Evolutionary conservation across 345 rosid species (phyloP).

Genomic region (Melastoma malabathricum): DNA sequence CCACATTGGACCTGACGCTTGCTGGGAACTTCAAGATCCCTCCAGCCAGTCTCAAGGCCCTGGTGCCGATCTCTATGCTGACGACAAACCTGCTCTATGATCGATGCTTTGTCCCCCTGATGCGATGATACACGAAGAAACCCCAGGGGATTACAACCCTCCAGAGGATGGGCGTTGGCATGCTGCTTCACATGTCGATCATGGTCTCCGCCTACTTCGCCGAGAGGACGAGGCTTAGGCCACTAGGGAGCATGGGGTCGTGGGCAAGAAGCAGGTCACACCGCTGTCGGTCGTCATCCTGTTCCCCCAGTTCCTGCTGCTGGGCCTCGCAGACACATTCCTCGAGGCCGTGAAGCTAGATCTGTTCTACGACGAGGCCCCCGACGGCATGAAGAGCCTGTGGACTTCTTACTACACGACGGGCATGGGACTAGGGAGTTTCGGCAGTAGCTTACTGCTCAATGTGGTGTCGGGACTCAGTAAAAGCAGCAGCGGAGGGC

Average conservation of each 20-base stretch:
- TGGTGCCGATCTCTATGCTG: constrained; percentile 54
- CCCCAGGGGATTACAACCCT: constrained; percentile 72
- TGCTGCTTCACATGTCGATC: constrained; percentile 29
- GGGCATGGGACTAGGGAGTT: constrained; percentile 52
- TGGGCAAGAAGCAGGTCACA: constrained; percentile 10
- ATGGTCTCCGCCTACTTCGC: constrained; percentile 34
- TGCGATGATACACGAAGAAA: constrained; percentile 34
- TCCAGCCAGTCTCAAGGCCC: constrained; percentile 49
- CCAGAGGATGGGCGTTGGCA: constrained; percentile 70
- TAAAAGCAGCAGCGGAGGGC: constrained; percentile 25
- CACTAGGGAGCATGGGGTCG: constrained; percentile 21
- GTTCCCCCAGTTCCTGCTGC: constrained; percentile 55
- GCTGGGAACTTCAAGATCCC: constrained; percentile 50
- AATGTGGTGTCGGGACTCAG: constrained; percentile 33
- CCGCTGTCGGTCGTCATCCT: constrained; percentile 48
- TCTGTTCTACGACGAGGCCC: constrained; percentile 81
- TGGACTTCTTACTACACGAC: constrained; percentile 60
- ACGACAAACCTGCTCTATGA: constrained; percentile 42
- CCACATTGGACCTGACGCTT: constrained; percentile 28
- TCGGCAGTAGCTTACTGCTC: constrained; percentile 47
- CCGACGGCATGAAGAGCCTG: constrained; percentile 68
- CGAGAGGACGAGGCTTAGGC: constrained; percentile 46
- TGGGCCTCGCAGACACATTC: constrained; percentile 62
- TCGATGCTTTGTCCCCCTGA: constrained; percentile 31
- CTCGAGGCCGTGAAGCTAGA: constrained; percentile 64